Conservation (phyloP, 208 protist genomes). For the Herpetomonas tarakana region DNA sequence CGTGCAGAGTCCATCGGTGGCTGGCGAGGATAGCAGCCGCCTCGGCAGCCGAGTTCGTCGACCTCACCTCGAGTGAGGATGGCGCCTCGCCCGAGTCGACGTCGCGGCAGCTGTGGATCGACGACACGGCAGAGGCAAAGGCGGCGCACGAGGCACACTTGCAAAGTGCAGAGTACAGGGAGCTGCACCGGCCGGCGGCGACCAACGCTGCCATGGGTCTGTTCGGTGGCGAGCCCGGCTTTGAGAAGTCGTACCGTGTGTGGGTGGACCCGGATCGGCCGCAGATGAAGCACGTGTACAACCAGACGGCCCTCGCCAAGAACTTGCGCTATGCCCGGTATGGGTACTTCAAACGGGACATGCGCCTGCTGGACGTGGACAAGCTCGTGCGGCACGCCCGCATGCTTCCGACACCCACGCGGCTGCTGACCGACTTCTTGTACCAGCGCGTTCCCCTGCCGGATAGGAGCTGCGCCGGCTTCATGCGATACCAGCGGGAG, state of each 20-base stretch:
- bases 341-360: constrained; percentile 90
- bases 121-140: constrained; percentile 48
- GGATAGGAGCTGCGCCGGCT: constrained; percentile 76
- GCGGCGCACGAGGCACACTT: constrained; percentile 48
- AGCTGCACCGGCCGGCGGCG: constrained; percentile 81
- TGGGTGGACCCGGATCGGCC: constrained; percentile 90
- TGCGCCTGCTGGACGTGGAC: constrained; percentile 89
- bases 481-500: constrained; percentile 77
- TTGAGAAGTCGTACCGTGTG: constrained; percentile 87
- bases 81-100: background rate
- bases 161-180: constrained; percentile 67
- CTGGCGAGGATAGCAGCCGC: constrained; percentile 31
- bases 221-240: constrained; percentile 88
- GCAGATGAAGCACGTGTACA: constrained; percentile 90
- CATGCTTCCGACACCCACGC: constrained; percentile 81
- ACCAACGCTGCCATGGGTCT: constrained; percentile 83
- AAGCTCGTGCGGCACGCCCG: constrained; percentile 89
- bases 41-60: constrained; percentile 23
- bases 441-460: constrained; percentile 84
- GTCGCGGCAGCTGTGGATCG: constrained; percentile 57
- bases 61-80: background rate
- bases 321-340: constrained; percentile 91
- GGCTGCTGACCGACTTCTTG: constrained; percentile 87
- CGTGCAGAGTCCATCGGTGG: constrained; percentile 17
- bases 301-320: constrained; percentile 75